phyloP scores from a whole-genome alignment of 2,329 filamentous ascomycete genomes.

The Tympanopsis confertula region DNA sequence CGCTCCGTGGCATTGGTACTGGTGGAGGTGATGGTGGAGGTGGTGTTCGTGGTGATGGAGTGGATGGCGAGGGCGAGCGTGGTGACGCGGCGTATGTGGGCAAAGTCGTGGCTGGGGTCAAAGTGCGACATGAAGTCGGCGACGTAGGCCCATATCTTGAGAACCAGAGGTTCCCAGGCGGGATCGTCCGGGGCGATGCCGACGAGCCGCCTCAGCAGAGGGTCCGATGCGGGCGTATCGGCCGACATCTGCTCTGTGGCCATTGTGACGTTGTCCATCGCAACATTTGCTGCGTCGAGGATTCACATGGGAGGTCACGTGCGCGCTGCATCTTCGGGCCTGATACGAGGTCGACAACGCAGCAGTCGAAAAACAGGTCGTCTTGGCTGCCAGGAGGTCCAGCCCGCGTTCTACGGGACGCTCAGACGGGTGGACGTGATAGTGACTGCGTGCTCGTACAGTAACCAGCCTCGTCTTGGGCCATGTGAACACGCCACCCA shows the following conservation, averaged over 20 bases:
- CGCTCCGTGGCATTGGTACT: conserved; percentile 1
- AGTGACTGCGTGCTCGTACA: too few species aligned
- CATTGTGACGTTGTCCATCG: too few species aligned
- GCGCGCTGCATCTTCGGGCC: too few species aligned
- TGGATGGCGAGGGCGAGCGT: conserved; percentile 60
- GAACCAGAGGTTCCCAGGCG: conserved; percentile 34
- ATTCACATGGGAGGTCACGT: too few species aligned
- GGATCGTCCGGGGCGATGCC: conserved; percentile 9
- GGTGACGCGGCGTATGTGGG: conserved; percentile 71
- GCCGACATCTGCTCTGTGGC: neutral
- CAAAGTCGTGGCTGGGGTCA: conserved; percentile 80
- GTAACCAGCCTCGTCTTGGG: too few species aligned
- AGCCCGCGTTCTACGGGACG: too few species aligned
- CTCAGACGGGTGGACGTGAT: too few species aligned
- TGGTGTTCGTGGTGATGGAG: conserved; percentile 25
- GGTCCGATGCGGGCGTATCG: neutral
- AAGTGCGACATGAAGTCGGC: conserved; percentile 63
- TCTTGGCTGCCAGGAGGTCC: too few species aligned
- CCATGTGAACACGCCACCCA: too few species aligned
- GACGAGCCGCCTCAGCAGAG: neutral
- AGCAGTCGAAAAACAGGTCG: too few species aligned
- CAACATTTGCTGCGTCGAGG: too few species aligned
- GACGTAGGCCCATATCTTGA: conserved; percentile 49
- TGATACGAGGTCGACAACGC: too few species aligned
- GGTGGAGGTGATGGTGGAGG: conserved; percentile 12